Percentiles rank a stretch among this genome's conserved stretches.
Evolutionary conservation across 768 basidiomycete genomes (phyloP).

Genomic region (Gymnopilus junonius): DNA sequence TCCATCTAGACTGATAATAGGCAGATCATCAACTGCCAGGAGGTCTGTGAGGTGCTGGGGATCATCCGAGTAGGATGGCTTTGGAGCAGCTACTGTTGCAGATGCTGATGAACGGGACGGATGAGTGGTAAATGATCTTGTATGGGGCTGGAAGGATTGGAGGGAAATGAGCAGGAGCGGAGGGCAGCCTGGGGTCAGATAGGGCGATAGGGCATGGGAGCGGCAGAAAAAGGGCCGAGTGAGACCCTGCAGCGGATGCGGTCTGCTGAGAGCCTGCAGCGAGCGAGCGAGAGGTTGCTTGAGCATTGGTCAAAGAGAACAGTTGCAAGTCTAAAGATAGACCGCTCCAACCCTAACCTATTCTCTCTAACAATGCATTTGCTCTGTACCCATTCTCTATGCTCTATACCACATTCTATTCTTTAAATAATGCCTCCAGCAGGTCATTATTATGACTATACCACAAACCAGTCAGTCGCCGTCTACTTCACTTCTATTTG

Average conservation of each 20-base stretch:
- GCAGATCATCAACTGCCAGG: slow-evolving; percentile 45
- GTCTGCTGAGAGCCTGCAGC: not conserved
- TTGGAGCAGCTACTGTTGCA: slow-evolving; percentile 22
- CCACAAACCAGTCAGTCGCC: slow-evolving; percentile 3
- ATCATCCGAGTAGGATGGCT: slow-evolving; percentile 16
- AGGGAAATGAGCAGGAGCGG: not conserved
- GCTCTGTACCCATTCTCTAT: not conserved
- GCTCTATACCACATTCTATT: not conserved
- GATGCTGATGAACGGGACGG: slow-evolving; percentile 23
- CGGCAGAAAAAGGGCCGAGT: not conserved
- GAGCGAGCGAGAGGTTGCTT: not conserved
- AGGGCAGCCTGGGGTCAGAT: not conserved
- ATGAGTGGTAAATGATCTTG: slow-evolving; percentile 4
- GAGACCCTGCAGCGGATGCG: not conserved
- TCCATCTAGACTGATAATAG: slow-evolving; percentile 59
- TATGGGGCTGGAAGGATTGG: slow-evolving; percentile 1
- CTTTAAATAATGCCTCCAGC: slow-evolving; percentile 3
- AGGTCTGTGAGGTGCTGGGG: slow-evolving; percentile 26
- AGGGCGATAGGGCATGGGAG: not conserved
- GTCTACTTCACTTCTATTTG: slow-evolving; percentile 8
- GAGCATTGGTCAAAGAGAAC: not conserved
- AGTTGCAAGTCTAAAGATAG: not conserved
- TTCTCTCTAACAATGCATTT: slow-evolving; percentile 1
- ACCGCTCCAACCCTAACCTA: not conserved
- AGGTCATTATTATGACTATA: slow-evolving; percentile 14